These are phyloP conservation scores for Talaromyces sp. DNA, from an alignment of 2,329 filamentous ascomycete species.

Conservation along the genomic window DNA sequence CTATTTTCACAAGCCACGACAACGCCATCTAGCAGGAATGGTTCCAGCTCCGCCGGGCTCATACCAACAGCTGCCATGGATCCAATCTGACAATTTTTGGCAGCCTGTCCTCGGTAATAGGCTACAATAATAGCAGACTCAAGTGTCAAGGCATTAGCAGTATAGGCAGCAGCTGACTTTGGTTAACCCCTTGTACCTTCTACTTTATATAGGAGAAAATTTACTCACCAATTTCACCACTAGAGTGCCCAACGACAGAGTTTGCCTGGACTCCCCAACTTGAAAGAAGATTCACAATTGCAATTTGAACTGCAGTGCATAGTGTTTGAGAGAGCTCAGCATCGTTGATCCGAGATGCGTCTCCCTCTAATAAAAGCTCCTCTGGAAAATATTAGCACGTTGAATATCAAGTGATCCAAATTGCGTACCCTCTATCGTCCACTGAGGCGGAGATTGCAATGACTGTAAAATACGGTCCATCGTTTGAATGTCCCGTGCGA, in stretches of 20 bases:
- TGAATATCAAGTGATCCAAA: neutral
- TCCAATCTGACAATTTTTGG: neutral
- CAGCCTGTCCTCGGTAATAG: neutral
- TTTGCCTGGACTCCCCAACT: constrained; percentile 24
- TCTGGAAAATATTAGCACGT: neutral
- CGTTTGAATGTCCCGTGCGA: constrained; percentile 21
- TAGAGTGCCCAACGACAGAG: constrained; percentile 42
- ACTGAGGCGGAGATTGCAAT: constrained; percentile 16
- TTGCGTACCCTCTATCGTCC: constrained; percentile 7
- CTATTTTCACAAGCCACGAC: constrained; percentile 12
- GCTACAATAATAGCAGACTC: neutral
- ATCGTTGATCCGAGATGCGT: constrained; percentile 6
- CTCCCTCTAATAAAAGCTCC: constrained; percentile 14
- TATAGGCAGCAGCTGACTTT: neutral
- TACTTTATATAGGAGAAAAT: neutral
- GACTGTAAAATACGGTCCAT: constrained; percentile 10
- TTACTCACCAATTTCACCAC: constrained; percentile 40
- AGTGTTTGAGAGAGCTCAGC: constrained; percentile 16
- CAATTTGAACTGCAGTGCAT: constrained; percentile 18
- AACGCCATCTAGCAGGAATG: constrained; percentile 3
- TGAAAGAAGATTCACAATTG: constrained; percentile 14
- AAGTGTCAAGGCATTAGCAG: neutral
- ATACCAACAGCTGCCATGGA: constrained; percentile 6
- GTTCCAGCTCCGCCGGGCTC: neutral
- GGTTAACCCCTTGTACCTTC: neutral